Evolutionary conservation across 2,329 filamentous ascomycete species (phyloP), one percentile per base, ranked within the genome.

Genomic region (Colletotrichum neosansevieriae): DNA sequence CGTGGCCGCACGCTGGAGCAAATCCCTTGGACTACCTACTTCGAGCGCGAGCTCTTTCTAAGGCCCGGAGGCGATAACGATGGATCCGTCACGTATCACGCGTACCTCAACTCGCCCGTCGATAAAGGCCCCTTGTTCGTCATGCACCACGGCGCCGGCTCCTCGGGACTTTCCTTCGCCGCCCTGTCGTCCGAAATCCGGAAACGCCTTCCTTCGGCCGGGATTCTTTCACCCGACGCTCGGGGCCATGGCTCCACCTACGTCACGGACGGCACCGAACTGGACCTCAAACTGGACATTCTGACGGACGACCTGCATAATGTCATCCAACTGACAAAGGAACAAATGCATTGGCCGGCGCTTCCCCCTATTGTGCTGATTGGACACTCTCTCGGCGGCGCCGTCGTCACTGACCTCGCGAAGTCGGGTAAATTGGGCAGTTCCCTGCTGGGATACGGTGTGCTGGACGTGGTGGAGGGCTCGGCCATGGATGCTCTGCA

Each of bases 401-500:
- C 95, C 6, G 93, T 98, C 0, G 89, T 97, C 9, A 97, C 94
- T 0, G 89, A 97, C 75, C 84, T 97, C 63, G 94, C 94, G 12
- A 89, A 87, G 75, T 85, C 85, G 17, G 88, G 88, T 1, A 81
- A 84, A 44, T 81, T 97, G 40, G 92, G 91, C 1, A 78, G 81
- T 42, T 86, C 89, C 29, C 78, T 98, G 1, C 83, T 98, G 15
- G 96, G 93, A 19, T 97, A 95, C 79, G 93, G 90, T 3, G 94
- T 98, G 7, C 84, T 99, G 15, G 96, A 99, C 79, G 94, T 99
- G 4, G 96, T 99, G 32, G 96, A 99, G 80, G 93, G 96, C 11
- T 97, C 93, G 0, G 96, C 96, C 38, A 95, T 99, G 79, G 96
- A 98, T 77, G 95, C 96, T 3, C 85, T 99, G 60, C 90, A 94